Evolutionary conservation across 768 basidiomycete species (phyloP).

Genomic region (Agrocybe pediades): DNA sequence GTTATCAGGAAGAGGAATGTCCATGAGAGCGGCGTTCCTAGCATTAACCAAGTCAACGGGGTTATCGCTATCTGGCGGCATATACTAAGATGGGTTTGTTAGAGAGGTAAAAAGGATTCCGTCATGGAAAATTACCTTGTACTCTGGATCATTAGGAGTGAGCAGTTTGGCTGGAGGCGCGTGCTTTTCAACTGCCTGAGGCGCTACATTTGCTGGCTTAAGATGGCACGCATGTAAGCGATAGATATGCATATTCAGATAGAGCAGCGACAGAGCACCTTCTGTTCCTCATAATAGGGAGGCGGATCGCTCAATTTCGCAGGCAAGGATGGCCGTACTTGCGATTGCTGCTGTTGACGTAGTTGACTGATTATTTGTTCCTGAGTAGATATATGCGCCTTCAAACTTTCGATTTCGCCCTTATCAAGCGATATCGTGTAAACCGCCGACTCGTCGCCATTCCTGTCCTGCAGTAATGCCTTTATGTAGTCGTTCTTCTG

Average conservation of each 20-base stretch:
- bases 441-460: conserved; percentile 12
- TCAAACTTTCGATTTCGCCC: conserved; percentile 28
- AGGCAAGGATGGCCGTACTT: conserved; percentile 24
- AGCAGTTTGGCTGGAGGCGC: background rate
- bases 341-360: conserved; percentile 33
- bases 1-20: conserved; percentile 63
- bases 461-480: conserved; percentile 43
- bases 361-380: conserved; percentile 40
- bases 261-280: conserved; percentile 32
- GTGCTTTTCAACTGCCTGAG: background rate
- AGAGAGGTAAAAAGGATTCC: background rate
- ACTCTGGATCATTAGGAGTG: conserved; percentile 1
- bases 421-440: conserved; percentile 1
- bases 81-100: conserved; percentile 15
- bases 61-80: conserved; percentile 31
- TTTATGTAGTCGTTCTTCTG: conserved; percentile 58
- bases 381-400: conserved; percentile 39
- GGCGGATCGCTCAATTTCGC: conserved; percentile 32
- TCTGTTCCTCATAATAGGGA: conserved; percentile 39
- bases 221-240: background rate
- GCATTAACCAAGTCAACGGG: conserved; percentile 49
- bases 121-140: conserved; percentile 6
- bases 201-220: background rate
- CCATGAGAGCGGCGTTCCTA: conserved; percentile 56
- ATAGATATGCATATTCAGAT: background rate